Conservation (phyloP, 2,329 filamentous ascomycete species). For the Aspergillus fumigatus region DNA sequence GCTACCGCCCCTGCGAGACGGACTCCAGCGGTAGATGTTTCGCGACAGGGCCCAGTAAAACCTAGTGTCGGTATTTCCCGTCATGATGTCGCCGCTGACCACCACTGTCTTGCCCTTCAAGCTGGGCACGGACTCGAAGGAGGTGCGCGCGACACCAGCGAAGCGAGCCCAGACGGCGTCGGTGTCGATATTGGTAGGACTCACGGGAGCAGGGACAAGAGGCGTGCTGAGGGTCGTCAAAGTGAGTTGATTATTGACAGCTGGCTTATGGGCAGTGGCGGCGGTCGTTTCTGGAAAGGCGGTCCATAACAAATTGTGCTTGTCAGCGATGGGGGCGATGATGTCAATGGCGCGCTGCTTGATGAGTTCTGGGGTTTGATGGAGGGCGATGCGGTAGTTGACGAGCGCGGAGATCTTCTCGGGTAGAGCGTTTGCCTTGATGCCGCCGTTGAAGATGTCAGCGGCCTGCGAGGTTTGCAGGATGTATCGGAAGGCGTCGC, state of each 20-base stretch:
- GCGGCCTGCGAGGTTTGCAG: constrained; percentile 56
- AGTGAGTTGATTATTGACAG: constrained; percentile 24
- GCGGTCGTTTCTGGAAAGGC: constrained; percentile 38
- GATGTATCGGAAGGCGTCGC: constrained; percentile 45
- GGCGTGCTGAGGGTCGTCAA: constrained; percentile 27
- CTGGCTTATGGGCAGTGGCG: constrained; percentile 8
- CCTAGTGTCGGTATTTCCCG: constrained; percentile 51
- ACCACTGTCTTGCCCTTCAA: constrained; percentile 34
- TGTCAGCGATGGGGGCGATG: constrained; percentile 44
- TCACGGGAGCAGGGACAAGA: constrained; percentile 30
- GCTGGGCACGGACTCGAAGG: constrained; percentile 34
- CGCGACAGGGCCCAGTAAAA: constrained; percentile 51
- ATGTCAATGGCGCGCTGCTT: constrained; percentile 46
- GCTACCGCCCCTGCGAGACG: constrained; percentile 41
- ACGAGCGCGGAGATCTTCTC: constrained; percentile 51
- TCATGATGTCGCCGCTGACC: constrained; percentile 46
- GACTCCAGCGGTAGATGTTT: constrained; percentile 51
- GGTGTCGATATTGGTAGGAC: constrained; percentile 26
- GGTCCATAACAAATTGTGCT: constrained; percentile 47
- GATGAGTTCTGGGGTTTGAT: constrained; percentile 46
- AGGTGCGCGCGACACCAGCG: constrained; percentile 36
- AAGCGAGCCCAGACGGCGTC: constrained; percentile 35
- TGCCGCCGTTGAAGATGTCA: constrained; percentile 51
- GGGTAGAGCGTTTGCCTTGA: constrained; percentile 57
- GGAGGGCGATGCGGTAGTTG: constrained; percentile 56